Conservation (phyloP, 2,329 filamentous ascomycete genomes). For the Fusarium praegraminearum region DNA sequence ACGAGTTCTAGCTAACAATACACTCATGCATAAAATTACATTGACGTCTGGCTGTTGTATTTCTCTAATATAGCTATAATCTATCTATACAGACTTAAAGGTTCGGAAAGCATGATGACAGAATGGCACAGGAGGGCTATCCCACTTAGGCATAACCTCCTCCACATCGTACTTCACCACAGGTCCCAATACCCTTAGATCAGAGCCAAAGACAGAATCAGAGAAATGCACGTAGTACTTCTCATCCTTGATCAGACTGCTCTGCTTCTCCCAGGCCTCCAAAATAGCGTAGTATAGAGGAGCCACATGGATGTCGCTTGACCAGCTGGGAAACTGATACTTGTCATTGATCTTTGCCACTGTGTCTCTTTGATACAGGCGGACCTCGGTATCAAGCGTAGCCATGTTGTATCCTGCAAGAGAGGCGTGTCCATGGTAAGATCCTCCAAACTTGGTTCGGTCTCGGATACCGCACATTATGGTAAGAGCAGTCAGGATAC, state of each 20-base stretch:
- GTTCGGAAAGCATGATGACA: not conserved
- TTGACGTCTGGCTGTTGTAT: too few species aligned
- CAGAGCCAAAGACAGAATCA: not conserved
- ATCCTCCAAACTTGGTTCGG: not conserved
- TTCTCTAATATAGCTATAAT: not conserved
- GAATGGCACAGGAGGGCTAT: not conserved
- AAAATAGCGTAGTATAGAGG: not conserved
- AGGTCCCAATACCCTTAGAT: not conserved
- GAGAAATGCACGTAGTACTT: not conserved
- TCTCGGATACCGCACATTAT: not conserved
- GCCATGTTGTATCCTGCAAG: slow-evolving; percentile 1
- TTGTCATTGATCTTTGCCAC: not conserved
- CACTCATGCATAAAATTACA: too few species aligned
- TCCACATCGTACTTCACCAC: not conserved
- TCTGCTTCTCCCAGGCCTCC: not conserved
- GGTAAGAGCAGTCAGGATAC: not conserved
- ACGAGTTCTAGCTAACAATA: too few species aligned
- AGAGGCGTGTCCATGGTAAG: not conserved
- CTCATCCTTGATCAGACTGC: not conserved
- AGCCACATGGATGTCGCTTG: not conserved
- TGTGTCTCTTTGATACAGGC: not conserved
- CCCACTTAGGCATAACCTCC: not conserved
- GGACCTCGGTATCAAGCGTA: not conserved
- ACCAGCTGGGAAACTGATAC: not conserved
- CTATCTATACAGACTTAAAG: not conserved